A percentile compares a stretch with the other conserved stretches of the same genome.
Evolutionary conservation across 225 moss, liverwort and hornwort species (phyloP).

Genomic region (Neckera pumila): DNA sequence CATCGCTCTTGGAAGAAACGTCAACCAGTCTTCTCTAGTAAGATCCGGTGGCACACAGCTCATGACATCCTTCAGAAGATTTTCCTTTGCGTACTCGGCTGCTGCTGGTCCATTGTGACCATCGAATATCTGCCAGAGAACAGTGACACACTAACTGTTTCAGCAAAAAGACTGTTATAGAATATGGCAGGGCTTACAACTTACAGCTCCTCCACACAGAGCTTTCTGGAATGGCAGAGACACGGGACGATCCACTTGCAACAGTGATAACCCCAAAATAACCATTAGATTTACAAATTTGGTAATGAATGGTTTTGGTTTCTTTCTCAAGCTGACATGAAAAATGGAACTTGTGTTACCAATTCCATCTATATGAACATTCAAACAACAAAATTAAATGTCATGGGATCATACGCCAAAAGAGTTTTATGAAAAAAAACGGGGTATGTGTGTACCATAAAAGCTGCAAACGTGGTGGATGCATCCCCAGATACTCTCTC

Average conservation of each 20-base stretch:
- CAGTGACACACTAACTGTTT: background rate
- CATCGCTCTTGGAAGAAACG: conserved; percentile 57
- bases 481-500: conserved; percentile 40
- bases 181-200: background rate
- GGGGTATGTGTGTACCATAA: conserved; percentile 14
- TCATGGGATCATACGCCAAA: background rate
- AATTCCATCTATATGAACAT: background rate
- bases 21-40: conserved; percentile 51
- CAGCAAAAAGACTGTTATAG: background rate
- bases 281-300: background rate
- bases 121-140: conserved; percentile 43
- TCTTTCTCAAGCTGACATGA: background rate
- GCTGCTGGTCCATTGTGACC: conserved; percentile 82
- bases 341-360: background rate
- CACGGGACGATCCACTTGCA: background rate
- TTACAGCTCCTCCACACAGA: background rate
- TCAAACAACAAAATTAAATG: background rate
- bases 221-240: background rate
- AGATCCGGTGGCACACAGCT: conserved; percentile 55
- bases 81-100: conserved; percentile 57
- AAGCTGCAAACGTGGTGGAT: conserved; percentile 55
- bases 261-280: background rate
- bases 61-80: conserved; percentile 62
- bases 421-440: too few relatives aligned
- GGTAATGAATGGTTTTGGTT: background rate